Base-by-base conservation (phyloP, 1,139 yeast genomes). In the Scheffersomyces titani region DNA sequence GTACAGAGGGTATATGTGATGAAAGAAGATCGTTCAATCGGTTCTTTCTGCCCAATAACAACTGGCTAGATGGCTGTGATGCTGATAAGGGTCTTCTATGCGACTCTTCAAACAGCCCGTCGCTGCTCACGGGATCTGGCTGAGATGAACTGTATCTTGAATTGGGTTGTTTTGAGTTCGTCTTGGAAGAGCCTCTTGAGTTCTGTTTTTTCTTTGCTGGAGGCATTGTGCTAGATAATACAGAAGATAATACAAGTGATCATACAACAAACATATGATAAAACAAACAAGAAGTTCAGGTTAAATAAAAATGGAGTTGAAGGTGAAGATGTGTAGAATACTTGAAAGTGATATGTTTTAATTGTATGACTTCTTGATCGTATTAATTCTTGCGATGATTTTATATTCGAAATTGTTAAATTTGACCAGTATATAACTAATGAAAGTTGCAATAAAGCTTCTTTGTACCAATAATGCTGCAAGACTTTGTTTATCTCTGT, bases 21-120 rank as follows among this genome's bases (percentile, higher is more conserved):
- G 71, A 62, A 44, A 72, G 63, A 16, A 73, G 58, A 54, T 68
- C 73, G 48, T 69, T 73, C 54, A 74, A 63, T 40, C 65, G 59
- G 61, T 73, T 74, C 49, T 66, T 64, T 53, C 74, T 61, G 47
- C 68, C 62, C 55, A 72, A 57, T 45, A 65, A 52, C 53, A 58
- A 63, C 50, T 57, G 59, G 49, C 59, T 55, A 19, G 51, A 44
- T 20, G 49, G 56, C 53, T 52, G 49, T 19, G 22, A 58, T 16
- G 55, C 40, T 30, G 40, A 30, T 13, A 30, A 11, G 40, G 40
- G 40, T 30, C 40, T 30, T 30, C 40, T 16, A 4, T 16, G 40
- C 3, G 16, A 11, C 40, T 30, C 40, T 30, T 30, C 40, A 30
- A 30, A 30, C 40, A 30, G 40, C 4, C 40, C 16, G 4, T 30